phyloP scores from a whole-genome alignment of 495 filamentous ascomycete species.

The Penicillium soppii region DNA sequence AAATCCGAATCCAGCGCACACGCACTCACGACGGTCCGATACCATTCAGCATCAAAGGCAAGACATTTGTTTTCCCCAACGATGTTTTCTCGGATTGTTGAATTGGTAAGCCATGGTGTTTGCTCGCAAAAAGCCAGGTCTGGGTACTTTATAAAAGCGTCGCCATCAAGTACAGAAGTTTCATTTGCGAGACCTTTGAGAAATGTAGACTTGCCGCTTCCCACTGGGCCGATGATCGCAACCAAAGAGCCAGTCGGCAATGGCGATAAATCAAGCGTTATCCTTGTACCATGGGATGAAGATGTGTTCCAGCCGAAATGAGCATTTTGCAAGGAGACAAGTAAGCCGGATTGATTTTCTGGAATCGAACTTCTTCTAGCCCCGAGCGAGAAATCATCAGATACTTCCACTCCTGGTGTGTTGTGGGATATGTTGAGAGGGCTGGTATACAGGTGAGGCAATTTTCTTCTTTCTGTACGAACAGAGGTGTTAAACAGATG shows the following conservation, averaged over 20 bases:
- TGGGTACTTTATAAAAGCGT: constrained; percentile 13
- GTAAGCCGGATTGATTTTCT: background rate
- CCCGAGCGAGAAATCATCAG: background rate
- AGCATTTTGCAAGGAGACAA: constrained; percentile 13
- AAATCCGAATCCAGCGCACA: constrained; percentile 38
- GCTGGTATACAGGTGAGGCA: too few species aligned
- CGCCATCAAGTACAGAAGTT: constrained; percentile 12
- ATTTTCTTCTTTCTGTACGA: constrained; percentile 13
- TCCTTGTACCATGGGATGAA: constrained; percentile 1
- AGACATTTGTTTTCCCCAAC: constrained; percentile 13
- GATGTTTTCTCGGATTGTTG: constrained; percentile 39
- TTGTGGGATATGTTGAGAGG: too few species aligned
- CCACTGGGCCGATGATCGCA: constrained; percentile 39
- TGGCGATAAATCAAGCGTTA: constrained; percentile 2
- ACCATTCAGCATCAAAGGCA: constrained; percentile 39
- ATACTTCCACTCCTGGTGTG: background rate
- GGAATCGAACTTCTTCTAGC: background rate
- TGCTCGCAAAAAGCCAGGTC: constrained; percentile 40
- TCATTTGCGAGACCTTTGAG: constrained; percentile 29
- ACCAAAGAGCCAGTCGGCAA: constrained; percentile 15
- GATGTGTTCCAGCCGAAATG: constrained; percentile 17
- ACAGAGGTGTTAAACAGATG: background rate
- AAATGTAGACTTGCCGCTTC: constrained; percentile 42
- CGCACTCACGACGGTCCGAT: constrained; percentile 35
- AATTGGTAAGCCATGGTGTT: constrained; percentile 42